These are phyloP conservation scores for Penicillium sumatraense DNA, from an alignment of 2,329 filamentous ascomycete species.

Conservation along the genomic window DNA sequence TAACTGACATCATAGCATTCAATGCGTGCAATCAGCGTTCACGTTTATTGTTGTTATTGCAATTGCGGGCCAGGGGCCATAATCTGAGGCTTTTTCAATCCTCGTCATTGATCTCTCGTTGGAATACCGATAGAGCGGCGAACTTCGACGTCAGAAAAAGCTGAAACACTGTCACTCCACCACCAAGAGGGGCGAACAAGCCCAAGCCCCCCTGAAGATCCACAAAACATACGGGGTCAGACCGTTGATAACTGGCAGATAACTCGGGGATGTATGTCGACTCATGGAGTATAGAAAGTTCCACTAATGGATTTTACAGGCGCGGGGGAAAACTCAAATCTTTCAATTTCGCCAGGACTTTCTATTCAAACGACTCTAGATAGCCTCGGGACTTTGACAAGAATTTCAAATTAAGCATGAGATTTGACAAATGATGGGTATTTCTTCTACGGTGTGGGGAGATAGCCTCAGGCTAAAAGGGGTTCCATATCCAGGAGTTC, in stretches of 20 bases:
- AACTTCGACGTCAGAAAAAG: background rate
- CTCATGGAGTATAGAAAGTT: background rate
- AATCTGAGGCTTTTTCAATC: too few species aligned
- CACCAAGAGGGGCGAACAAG: background rate
- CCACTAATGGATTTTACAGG: background rate
- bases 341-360: background rate
- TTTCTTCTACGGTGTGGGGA: too few species aligned
- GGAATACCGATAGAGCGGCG: background rate
- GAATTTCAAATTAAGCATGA: background rate
- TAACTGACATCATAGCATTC: conserved; percentile 1
- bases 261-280: background rate
- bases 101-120: background rate
- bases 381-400: background rate
- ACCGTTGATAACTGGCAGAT: background rate
- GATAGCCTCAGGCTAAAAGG: too few species aligned
- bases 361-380: background rate
- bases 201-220: background rate
- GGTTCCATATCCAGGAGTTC: too few species aligned
- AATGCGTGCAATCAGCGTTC: background rate
- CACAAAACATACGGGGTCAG: background rate
- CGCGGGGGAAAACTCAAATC: conserved; percentile 4
- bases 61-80: too few species aligned
- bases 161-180: background rate
- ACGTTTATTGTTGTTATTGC: background rate
- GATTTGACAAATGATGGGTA: background rate